Percentiles rank a stretch among this genome's conserved stretches.
Evolutionary conservation across 495 filamentous ascomycete genomes (phyloP).

Genomic region (Astrothelium subdiscretum): DNA sequence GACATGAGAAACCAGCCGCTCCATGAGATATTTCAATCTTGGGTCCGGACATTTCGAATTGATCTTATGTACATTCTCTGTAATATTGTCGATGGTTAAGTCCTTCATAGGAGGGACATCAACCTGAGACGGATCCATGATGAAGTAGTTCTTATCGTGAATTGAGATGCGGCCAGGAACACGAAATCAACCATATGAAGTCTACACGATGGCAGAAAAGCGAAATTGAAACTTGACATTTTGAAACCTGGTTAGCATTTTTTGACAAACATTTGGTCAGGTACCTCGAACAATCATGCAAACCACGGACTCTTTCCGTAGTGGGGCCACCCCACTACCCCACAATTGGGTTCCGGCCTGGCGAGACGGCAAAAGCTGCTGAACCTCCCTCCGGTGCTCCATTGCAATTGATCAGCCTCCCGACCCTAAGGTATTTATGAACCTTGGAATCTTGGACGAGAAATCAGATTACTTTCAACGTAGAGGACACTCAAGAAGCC

Average conservation of each 20-base stretch:
- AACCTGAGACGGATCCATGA: conserved; percentile 22
- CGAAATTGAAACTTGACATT: neutral
- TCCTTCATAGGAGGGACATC: conserved; percentile 29
- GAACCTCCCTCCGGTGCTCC: too few species aligned
- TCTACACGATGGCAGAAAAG: neutral
- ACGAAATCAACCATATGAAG: neutral
- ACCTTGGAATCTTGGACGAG: too few species aligned
- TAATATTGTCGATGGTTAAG: conserved; percentile 35
- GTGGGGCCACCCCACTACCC: neutral
- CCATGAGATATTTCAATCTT: conserved; percentile 28
- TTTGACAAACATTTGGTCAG: neutral
- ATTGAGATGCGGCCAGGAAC: neutral
- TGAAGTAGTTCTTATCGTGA: neutral
- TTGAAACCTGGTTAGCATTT: neutral
- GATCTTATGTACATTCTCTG: conserved; percentile 32
- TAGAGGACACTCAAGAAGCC: too few species aligned
- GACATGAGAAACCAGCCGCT: conserved; percentile 29
- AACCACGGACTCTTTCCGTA: neutral
- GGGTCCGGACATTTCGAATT: conserved; percentile 28
- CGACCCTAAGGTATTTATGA: too few species aligned
- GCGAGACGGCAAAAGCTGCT: neutral
- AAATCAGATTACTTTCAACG: too few species aligned
- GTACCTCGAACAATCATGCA: neutral
- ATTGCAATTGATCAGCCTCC: too few species aligned
- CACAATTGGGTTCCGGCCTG: neutral